A percentile compares a stretch with the other conserved stretches of the same genome.
Conservation (phyloP, 1,284 basidiomycete species). For the Irpex sp. region DNA sequence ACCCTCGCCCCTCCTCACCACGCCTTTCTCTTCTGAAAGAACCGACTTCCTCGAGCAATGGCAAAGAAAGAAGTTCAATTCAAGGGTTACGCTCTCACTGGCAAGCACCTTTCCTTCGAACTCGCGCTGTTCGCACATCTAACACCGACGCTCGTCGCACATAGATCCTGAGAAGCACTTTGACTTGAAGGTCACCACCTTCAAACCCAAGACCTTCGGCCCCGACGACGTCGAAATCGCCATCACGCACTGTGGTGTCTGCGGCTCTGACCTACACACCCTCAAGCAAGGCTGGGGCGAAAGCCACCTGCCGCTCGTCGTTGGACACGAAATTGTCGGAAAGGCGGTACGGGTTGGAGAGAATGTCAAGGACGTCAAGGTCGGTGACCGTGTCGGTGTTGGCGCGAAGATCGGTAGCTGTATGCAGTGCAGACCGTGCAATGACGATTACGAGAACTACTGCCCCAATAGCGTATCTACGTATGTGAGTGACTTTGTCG, state of each 20-base stretch:
- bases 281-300: slow-evolving; percentile 46
- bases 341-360: slow-evolving; percentile 48
- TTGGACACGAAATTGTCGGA: slow-evolving; percentile 64
- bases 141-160: background rate
- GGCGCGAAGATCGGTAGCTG: slow-evolving; percentile 58
- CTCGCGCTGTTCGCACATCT: background rate
- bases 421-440: slow-evolving; percentile 51
- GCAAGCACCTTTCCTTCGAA: slow-evolving; percentile 1
- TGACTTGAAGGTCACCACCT: slow-evolving; percentile 37
- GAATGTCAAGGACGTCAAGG: slow-evolving; percentile 53
- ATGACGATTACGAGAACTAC: slow-evolving; percentile 52
- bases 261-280: slow-evolving; percentile 53
- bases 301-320: slow-evolving; percentile 36
- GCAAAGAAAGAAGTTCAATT: slow-evolving; percentile 17
- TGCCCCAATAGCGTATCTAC: slow-evolving; percentile 32
- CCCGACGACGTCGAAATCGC: slow-evolving; percentile 34
- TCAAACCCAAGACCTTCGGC: slow-evolving; percentile 30
- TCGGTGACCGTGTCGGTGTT: slow-evolving; percentile 63
- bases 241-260: slow-evolving; percentile 38
- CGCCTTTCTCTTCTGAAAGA: background rate
- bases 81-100: slow-evolving; percentile 22
- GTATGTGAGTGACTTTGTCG: slow-evolving; percentile 26
- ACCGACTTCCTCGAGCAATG: background rate
- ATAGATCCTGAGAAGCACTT: slow-evolving; percentile 32
- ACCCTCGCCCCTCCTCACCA: background rate